A percentile compares a stretch with the other conserved stretches of the same genome.
phyloP scores from a whole-genome alignment of 2,329 filamentous ascomycete species.

The Exophiala viscosa region DNA sequence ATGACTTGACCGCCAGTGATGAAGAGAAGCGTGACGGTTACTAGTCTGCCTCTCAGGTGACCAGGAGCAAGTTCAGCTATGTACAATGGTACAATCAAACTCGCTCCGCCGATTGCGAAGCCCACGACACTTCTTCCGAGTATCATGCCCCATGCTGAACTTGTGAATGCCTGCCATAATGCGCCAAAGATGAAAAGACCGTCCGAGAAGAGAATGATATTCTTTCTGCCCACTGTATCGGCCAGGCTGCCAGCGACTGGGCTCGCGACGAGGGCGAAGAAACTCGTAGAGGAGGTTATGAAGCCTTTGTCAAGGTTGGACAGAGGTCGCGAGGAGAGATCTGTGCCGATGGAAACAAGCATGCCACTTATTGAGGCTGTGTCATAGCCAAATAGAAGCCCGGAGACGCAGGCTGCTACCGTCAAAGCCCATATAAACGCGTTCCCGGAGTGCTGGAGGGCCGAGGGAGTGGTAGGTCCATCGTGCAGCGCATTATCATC shows the following conservation, averaged over 20 bases:
- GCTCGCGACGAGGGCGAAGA: constrained; percentile 56
- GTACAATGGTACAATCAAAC: constrained; percentile 81
- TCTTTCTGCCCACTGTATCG: constrained; percentile 46
- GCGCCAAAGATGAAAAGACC: constrained; percentile 44
- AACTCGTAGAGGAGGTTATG: constrained; percentile 56
- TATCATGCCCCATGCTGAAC: constrained; percentile 45
- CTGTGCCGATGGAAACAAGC: constrained; percentile 53
- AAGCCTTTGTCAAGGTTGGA: constrained; percentile 57
- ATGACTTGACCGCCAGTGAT: constrained; percentile 86
- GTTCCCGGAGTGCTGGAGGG: constrained; percentile 28
- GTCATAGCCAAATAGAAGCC: constrained; percentile 61
- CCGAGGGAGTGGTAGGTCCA: background rate
- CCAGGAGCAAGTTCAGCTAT: constrained; percentile 82
- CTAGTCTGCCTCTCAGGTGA: constrained; percentile 69
- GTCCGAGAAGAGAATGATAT: constrained; percentile 47
- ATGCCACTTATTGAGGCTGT: constrained; percentile 61
- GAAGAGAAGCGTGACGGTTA: constrained; percentile 77
- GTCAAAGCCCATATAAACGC: constrained; percentile 56
- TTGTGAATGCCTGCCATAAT: constrained; percentile 40
- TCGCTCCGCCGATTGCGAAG: constrained; percentile 49
- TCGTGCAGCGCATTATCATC: background rate
- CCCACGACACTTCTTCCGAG: constrained; percentile 46
- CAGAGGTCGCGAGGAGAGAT: constrained; percentile 49
- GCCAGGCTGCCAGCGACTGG: constrained; percentile 53
- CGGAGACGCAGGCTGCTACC: constrained; percentile 55